Base-by-base conservation (phyloP, 441 rosid genomes). In the Populus hybrid region DNA sequence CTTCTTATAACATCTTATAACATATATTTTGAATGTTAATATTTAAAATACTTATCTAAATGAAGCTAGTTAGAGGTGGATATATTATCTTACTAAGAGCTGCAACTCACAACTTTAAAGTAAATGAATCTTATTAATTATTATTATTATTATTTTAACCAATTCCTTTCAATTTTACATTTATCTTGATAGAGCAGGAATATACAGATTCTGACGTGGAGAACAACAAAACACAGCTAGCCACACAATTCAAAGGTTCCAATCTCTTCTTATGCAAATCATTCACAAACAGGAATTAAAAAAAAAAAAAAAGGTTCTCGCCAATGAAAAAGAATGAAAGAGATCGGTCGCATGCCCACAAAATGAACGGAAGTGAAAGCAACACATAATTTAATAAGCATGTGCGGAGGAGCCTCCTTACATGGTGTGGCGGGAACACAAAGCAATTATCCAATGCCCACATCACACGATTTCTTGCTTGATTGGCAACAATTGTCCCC, bases 371-470 rank as follows among this genome's bases (percentile, higher is more conserved):
- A 5, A 57, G 14, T 9, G 16, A 21, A 21, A 30, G 7, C 16
- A 8, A 8, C 8, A n/a, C 2, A 24, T 7, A 16, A 36, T 24
- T 68, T 21, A 61, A 21, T 9, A 38, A 70, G 83, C 83, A 77
- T 34, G 73, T 77, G 78, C 18, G 10, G 42, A 12, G 34, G 75
- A 70, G 78, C 18, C 28, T 69, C 19, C 65, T 70, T 70, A 66
- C 73, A 67, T 75, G 76, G 70, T 74, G 81, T 79, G 67, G 36
- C 3, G 83, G 76, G 73, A 70, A 74, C 78, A 77, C 1, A 9
- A 7, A 66, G 50, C 69, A 61, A 18, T 53, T n/a, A 42, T 77
- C 64, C 73, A 50, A 12, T 65, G 19, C 26, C 72, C 3, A 65
- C 3, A 65, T 30, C 80, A 74, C 70, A 69, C 66, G 78, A 32